Conservation (phyloP, 768 basidiomycete species). For the Podaxis sp. region DNA sequence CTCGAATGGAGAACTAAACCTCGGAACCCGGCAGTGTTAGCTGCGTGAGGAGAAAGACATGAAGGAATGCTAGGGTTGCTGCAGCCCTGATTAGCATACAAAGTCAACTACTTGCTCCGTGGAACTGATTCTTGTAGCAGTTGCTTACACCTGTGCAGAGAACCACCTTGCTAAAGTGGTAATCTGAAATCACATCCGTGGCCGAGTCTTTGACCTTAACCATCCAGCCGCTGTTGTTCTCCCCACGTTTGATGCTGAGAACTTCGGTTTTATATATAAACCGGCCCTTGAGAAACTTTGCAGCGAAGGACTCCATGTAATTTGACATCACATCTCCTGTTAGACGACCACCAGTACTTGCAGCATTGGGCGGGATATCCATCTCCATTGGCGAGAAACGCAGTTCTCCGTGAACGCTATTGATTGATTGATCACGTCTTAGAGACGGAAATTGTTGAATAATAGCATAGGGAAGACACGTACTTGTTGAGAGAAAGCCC, state of each 20-base stretch:
- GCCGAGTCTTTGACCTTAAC: conserved; percentile 36
- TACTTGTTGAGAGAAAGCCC: conserved; percentile 53
- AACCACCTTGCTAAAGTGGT: conserved; percentile 5
- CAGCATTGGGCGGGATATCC: conserved; percentile 30
- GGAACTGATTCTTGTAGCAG: conserved; percentile 8
- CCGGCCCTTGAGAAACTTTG: conserved; percentile 32
- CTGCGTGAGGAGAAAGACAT: conserved; percentile 33
- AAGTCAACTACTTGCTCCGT: neutral
- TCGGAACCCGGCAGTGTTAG: conserved; percentile 35
- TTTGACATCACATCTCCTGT: conserved; percentile 42
- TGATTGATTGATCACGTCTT: neutral
- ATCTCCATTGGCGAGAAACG: conserved; percentile 48
- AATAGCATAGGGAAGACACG: conserved; percentile 13
- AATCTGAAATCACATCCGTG: conserved; percentile 4
- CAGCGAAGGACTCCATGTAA: conserved; percentile 48
- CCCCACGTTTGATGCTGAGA: conserved; percentile 36
- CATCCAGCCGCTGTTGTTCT: conserved; percentile 34
- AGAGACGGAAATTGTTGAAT: neutral
- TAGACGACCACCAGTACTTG: conserved; percentile 34
- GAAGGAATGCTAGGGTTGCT: conserved; percentile 47
- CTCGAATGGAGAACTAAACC: conserved; percentile 54
- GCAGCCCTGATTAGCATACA: conserved; percentile 44
- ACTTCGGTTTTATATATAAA: conserved; percentile 38
- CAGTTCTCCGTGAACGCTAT: conserved; percentile 53
- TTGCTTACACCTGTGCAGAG: conserved; percentile 19